Conservation (phyloP, 345 rosid genomes). For the Eutrema heterophyllum region DNA sequence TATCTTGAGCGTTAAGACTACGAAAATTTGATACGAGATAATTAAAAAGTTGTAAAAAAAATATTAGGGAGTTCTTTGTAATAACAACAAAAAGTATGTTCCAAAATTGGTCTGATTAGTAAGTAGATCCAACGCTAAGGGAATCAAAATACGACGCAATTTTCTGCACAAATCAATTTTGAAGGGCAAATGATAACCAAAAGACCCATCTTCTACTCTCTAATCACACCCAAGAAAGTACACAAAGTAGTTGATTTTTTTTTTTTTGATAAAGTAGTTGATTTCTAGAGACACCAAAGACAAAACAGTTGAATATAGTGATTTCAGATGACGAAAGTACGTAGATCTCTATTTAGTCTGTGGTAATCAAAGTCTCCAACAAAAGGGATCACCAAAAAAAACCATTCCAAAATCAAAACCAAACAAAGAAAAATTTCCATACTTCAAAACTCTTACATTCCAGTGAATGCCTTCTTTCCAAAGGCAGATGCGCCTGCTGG, state of each 20-base stretch:
- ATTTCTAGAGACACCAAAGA: neutral
- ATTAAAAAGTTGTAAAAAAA: no score
- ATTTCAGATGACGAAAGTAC: neutral
- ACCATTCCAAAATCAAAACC: constrained; percentile 8
- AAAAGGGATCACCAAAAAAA: constrained; percentile 11
- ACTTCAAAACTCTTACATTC: constrained; percentile 28
- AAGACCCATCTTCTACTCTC: neutral
- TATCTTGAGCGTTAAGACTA: no score
- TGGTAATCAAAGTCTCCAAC: constrained; percentile 7
- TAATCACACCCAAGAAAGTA: neutral
- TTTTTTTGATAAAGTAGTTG: neutral
- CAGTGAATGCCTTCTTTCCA: constrained; percentile 68
- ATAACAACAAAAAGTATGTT: no score
- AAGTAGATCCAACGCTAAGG: neutral
- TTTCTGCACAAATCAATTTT: no score
- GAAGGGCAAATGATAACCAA: neutral
- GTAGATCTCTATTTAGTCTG: constrained; percentile 11
- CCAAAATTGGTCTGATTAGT: neutral
- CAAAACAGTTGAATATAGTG: neutral
- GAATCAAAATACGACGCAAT: no score
- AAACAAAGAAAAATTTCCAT: neutral
- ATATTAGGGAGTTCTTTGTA: no score
- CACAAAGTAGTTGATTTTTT: neutral
- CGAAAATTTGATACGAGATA: no score
- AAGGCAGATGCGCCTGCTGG: constrained; percentile 76